Evolutionary conservation across 129 eudicot genomes (phyloP).

Genomic region (Smallanthus sonchifolius): DNA sequence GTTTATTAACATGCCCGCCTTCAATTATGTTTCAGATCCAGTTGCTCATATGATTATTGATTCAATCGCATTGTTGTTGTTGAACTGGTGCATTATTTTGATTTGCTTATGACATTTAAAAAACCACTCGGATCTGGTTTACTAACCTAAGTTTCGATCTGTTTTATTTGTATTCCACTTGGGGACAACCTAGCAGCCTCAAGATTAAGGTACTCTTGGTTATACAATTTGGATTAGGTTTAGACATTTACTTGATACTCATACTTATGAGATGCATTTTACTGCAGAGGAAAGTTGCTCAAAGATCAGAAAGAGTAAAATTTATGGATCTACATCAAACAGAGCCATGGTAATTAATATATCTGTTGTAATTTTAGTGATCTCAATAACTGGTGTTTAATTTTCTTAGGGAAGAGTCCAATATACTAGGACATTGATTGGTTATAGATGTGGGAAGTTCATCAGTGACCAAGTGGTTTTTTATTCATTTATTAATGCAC

Average conservation of each 20-base stretch:
- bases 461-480: too few relatives aligned
- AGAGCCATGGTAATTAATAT: constrained; percentile 91
- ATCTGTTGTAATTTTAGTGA: not conserved
- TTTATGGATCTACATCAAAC: constrained; percentile 97
- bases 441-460: too few relatives aligned
- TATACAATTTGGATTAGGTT: constrained; percentile 4
- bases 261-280: constrained; percentile 20
- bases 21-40: constrained; percentile 41
- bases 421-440: too few relatives aligned
- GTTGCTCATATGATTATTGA: constrained; percentile 16
- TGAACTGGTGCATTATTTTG: constrained; percentile 8
- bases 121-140: constrained; percentile 43
- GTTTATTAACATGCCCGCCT: too few relatives aligned
- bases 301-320: constrained; percentile 93
- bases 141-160: constrained; percentile 27
- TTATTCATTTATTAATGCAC: constrained; percentile 9
- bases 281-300: constrained; percentile 89
- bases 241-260: not conserved
- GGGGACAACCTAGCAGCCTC: constrained; percentile 80
- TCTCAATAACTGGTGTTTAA: not conserved
- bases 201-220: constrained; percentile 74
- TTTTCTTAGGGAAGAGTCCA: too few relatives aligned
- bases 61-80: constrained; percentile 3
- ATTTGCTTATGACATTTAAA: constrained; percentile 17
- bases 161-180: constrained; percentile 16